Evolutionary conservation across 305 asterid genomes (phyloP), one percentile per base, ranked within the genome.

Genomic region (Rubia peregrina): DNA sequence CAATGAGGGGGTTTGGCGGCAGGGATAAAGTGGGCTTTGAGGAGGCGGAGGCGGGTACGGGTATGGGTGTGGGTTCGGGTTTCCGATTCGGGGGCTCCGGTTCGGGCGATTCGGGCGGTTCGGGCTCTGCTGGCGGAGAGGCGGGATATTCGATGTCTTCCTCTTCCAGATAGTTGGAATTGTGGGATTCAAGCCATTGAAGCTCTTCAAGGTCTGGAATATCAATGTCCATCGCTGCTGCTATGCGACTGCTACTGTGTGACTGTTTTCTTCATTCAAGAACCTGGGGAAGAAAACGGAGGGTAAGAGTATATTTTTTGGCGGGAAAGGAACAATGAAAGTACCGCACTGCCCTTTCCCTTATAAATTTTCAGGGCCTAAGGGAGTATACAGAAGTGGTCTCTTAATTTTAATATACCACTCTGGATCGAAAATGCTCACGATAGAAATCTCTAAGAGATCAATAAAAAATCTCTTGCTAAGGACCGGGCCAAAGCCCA

Each of bases 171-270:
- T 82, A 26, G 70, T 60, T 71, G 40, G 76, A 73, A 1, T 85
- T 43, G 77, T 85, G 78, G 12, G 96, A 84, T 85, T 94, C 99
- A 40, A 94, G 89, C 91, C 88, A 89, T 79, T 94, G 88, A 21
- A 91, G 89, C 83, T 89, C 98, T 6, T 88, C 89, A 33, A 84
- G 67, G 76, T 90, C 92, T 62, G 96, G 96, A 82, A 87, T 72
- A 78, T 92, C 98, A 91, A 88, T 86, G 49, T 71, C 82, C 78
- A 73, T 74, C 44, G 60, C 33, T 56, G 14, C 24, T 71, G 3
- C 16, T 13, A 6, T 21, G 65, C 40, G 59, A 59, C 40, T 59
- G 30, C 40, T 61, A 56, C 33, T 57, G 57, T 24, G 66, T 19
- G 63, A 26, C 40, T 8, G 62, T 38, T 51, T 73, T 48, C 17